Evolutionary conservation across 176 grass and related monocot species (phyloP), one percentile per base, ranked within the genome.

Genomic region (Musa acuminata): DNA sequence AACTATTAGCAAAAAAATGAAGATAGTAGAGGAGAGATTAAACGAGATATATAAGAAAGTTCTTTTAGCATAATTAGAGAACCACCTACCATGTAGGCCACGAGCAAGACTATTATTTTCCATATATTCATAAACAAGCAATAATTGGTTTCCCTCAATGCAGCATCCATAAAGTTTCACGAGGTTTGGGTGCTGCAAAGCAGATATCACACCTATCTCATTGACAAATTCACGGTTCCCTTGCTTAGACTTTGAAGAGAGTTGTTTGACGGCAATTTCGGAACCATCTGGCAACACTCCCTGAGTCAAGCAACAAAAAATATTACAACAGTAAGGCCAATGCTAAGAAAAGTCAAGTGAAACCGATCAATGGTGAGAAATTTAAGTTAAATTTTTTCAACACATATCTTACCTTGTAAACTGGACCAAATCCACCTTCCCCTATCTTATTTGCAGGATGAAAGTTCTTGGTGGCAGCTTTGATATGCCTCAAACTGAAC

Each of bases 351-450:
- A 53, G 52, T 12, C 2, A 24, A 13, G 51, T 10, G 23, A 13
- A 23, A 72, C 53, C 35, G 21, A 53, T 11, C 49, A 53, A 13
- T 13, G 4, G 9, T 35, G 21, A 17, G 26, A 69, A 19, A 49
- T 49, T 69, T 13, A 57, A 9, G 35, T 43, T 6, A 0, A 58
- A 51, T 9, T 21, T 70, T 50, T 70, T 11, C 4, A 49, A 49
- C 49, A 13, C 67, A 69, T 50, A n/a, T 19, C 9, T 29, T 29
- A 75, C 72, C 72, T 75, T 75, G 72, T 59, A 75, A 75, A 75
- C 72, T 75, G 72, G 72, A n/a, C 72, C 72, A 60, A 75, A 75
- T 17, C 72, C 72, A 59, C 72, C 72, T 59, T 75, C 72, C 35
- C 72, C 72, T 58, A 75, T 75, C 54, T 60, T 75, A 60, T 75